These are phyloP conservation scores for Psophocarpus tetragonolobus DNA, from an alignment of 306 rosid species.

Conservation along the genomic window DNA sequence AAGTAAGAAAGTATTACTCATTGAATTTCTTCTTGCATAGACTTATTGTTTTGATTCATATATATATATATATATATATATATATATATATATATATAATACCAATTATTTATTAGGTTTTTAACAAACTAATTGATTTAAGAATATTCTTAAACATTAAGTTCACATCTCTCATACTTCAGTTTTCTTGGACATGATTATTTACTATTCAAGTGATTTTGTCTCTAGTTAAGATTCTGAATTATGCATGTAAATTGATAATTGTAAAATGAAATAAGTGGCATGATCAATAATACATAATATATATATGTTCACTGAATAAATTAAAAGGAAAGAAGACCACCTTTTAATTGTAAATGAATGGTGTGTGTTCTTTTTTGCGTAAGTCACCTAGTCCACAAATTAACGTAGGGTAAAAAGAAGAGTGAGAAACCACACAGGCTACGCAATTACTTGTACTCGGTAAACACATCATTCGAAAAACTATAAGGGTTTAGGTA, in stretches of 20 bases:
- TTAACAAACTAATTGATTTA: background rate
- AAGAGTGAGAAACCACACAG: background rate
- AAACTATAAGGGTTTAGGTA: background rate
- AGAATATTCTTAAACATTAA: background rate
- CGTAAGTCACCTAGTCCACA: constrained; percentile 16
- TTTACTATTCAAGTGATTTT: constrained; percentile 12
- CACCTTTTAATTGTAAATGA: background rate
- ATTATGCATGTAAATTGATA: background rate
- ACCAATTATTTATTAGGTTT: background rate
- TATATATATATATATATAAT: background rate
- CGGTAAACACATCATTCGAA: background rate
- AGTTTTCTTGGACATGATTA: constrained; percentile 20
- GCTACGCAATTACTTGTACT: background rate
- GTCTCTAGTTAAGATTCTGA: constrained; percentile 2
- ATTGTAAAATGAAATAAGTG: background rate
- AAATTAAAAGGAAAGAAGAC: background rate
- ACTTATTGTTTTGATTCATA: background rate
- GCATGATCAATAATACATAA: background rate
- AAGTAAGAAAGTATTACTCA: background rate
- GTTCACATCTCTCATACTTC: too few species aligned
- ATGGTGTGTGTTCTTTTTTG: constrained; percentile 20
- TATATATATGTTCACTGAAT: background rate
- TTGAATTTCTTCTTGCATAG: background rate
- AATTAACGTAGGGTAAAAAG: background rate
- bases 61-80: constrained; percentile 1